Conservation (phyloP, 2,329 filamentous ascomycete species). For the Cephalotrichum gorgonifer region DNA sequence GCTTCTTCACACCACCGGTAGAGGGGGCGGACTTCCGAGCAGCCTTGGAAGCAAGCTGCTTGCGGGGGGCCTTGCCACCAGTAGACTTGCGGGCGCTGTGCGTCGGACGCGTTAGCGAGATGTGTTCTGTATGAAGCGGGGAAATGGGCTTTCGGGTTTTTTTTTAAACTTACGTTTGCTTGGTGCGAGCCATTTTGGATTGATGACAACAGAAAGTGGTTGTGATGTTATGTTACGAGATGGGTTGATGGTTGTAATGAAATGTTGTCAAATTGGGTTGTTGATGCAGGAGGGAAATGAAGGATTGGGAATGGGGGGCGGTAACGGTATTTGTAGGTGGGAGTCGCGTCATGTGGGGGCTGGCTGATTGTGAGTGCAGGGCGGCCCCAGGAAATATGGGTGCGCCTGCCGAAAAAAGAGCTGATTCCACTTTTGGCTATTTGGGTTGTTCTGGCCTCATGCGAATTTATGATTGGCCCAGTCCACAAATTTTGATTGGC, state of each 20-base stretch:
- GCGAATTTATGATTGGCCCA: slow-evolving; percentile 3
- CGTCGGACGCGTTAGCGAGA: not conserved
- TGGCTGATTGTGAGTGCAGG: slow-evolving; percentile 12
- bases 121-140: too few relatives aligned
- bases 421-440: slow-evolving; percentile 7
- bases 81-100: slow-evolving; percentile 58
- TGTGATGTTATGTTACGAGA: slow-evolving; percentile 9
- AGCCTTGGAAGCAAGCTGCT: slow-evolving; percentile 99
- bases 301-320: slow-evolving; percentile 30
- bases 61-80: slow-evolving; percentile 70
- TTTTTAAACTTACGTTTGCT: slow-evolving; percentile 47
- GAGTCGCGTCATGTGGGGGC: slow-evolving; percentile 7
- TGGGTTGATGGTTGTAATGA: slow-evolving; percentile 18
- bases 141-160: too few relatives aligned
- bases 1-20: slow-evolving; percentile 96
- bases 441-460: not conserved
- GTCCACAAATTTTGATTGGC: not conserved
- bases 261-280: slow-evolving; percentile 21
- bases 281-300: slow-evolving; percentile 28
- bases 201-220: slow-evolving; percentile 22
- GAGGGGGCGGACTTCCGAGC: slow-evolving; percentile 97
- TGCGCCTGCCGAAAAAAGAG: slow-evolving; percentile 9
- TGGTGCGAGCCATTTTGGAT: slow-evolving; percentile 51
- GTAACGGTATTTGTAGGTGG: slow-evolving; percentile 19
- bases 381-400: not conserved